Base-by-base conservation (phyloP, 2,329 filamentous ascomycete genomes). In the Elsinoe fawcettii region DNA sequence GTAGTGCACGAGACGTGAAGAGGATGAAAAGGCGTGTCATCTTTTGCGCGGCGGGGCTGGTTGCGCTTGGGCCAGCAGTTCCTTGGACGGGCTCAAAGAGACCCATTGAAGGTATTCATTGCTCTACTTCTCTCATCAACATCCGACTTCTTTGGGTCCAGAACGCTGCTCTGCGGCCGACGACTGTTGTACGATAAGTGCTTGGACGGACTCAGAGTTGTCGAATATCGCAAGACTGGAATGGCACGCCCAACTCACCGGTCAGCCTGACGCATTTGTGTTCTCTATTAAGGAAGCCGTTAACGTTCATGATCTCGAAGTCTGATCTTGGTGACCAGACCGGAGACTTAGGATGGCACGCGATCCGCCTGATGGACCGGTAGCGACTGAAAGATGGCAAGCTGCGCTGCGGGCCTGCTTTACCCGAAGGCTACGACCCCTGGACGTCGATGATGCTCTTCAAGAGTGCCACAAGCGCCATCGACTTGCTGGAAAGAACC, bases 371-470 rank as follows among this genome's bases (percentile, higher is more conserved):
- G 39, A 23, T 23, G 22, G 22, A 20, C 39, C 39, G 39, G 16
- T 22, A n/a, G 39, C 39, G 18, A 44, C n/a, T 18, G 41, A 62
- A 16, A 49, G 58, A 55, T 62, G 61, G 61, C 34, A 47, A 9
- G 30, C 20, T 23, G 53, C 60, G 16, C 43, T 61, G 12, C 54
- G 18, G 6, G 57, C 46, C 12, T 60, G 57, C 41, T 59, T 62
- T 18, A 18, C 27, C 11, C 51, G 56, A 14, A 58, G 61, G 14
- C 30, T 61, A 25, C 57, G 56, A 37, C 49, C 56, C 11, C 43
- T 41, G 2, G 55, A 60, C 20, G 23, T 62, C 14, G 43, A 27
- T 9, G 54, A 56, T 16, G 51, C 60, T 12, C 43, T 60, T 5
- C 11, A 44, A 18, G 58, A 61, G 27, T 58, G 59, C 5, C 56